Evolutionary conservation across 768 basidiomycete genomes (phyloP).

Genomic region (Auriscalpium microsporum): DNA sequence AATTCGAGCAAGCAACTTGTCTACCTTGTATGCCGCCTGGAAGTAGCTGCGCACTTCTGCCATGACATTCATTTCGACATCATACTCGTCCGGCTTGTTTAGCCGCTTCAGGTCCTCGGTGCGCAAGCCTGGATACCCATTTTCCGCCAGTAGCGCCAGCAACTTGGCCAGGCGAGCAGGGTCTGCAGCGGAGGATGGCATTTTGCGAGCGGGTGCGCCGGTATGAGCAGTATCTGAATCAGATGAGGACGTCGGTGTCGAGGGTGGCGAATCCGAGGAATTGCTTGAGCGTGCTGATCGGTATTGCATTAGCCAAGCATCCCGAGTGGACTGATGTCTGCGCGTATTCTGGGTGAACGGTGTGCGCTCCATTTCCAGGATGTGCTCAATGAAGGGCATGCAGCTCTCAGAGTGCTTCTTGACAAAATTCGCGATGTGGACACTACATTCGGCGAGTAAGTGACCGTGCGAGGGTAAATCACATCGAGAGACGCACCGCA

Average conservation of each 20-base stretch:
- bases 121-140: slow-evolving; percentile 13
- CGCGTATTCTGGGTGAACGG: not conserved
- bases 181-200: no score
- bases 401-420: not conserved
- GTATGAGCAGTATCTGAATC: no score
- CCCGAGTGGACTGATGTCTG: not conserved
- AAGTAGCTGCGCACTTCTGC: slow-evolving; percentile 39
- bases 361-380: not conserved
- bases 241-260: no score
- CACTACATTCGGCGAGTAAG: not conserved
- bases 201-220: not conserved
- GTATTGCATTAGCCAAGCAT: not conserved
- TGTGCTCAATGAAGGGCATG: not conserved
- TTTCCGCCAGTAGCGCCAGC: not conserved
- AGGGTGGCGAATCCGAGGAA: no score
- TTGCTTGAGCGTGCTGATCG: not conserved
- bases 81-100: slow-evolving; percentile 27
- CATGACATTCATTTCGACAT: slow-evolving; percentile 34
- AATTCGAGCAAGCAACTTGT: no score
- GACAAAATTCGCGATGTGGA: not conserved
- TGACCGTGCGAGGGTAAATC: no score
- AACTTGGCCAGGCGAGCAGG: no score
- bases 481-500: not conserved
- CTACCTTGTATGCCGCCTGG: slow-evolving; percentile 38
- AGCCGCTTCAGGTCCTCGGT: slow-evolving; percentile 27